Base-by-base conservation (phyloP, 2,329 filamentous ascomycete genomes). In the Tolypocladium tropicale region DNA sequence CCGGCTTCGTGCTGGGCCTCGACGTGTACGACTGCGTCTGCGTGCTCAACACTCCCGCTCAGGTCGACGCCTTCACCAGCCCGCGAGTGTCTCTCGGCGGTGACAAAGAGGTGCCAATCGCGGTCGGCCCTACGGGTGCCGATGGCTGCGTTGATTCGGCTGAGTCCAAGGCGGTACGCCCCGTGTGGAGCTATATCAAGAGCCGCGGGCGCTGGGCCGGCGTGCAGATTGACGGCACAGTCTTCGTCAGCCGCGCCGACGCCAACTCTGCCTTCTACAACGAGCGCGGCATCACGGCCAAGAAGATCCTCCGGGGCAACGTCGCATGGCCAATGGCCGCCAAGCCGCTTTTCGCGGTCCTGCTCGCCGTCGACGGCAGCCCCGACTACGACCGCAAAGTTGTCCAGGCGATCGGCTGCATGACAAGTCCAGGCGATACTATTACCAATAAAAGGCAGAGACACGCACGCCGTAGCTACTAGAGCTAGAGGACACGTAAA, bases 101-200 rank as follows among this genome's bases (percentile, higher is more conserved):
- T 16, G 85, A 88, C n/a, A n/a, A n/a, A n/a, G n/a, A n/a, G 64
- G 74, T 88, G n/a, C 85, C 82, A 57, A 81, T 84, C 16, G 79
- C 83, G n/a, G 79, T 86, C 3, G 81, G 73, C 1, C 73, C 73
- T 5, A 70, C 82, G 1, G 80, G 87, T 10, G 74, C 84, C 3
- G 88, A 88, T 18, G 85, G 80, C 9, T 74, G 85, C 2, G 71
- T 89, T 18, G 70, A 72, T 39, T 63, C 69, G 11, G 68, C 69
- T 0, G 58, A 68, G 0, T 64, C 62, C 50, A 64, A 63, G 59
- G 67, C 65, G 0, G 65, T 59, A 61, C 77, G 82, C 32, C 88
- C 89, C 0, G 79, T 92, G 7, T 93, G 86, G 78, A 90, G 85
- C 33, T 94, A 94, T 66, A 81, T 92, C 70, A 93, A 93, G 74